Base-by-base conservation (phyloP, 2,329 filamentous ascomycete species). In the Trichoderma harzianum region DNA sequence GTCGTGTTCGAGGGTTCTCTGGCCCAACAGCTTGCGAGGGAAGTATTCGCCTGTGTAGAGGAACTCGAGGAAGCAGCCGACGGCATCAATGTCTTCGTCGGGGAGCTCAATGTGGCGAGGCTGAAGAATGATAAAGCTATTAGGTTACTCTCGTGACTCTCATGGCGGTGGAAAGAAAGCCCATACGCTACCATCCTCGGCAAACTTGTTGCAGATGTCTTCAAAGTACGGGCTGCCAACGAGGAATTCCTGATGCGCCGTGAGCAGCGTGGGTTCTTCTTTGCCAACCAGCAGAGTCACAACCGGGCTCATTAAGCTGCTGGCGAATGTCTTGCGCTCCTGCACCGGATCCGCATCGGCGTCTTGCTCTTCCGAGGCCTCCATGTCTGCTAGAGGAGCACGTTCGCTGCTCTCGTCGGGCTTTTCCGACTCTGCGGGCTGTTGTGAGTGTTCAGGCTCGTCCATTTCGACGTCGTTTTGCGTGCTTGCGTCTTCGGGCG, bases 191-290 rank as follows among this genome's bases (percentile, higher is more conserved):
- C 86, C 86, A 67, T 89, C 87, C 36, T 89, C 85, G 61, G 84
- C 84, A 77, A 94, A 92, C 64, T 86, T 81, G 12, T 86, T 84
- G 78, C 91, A 90, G 7, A 87, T 84, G 26, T 90, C 87, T 12
- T 85, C 84, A 78, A 98, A 93, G 80, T 87, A 94, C 0, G 94
- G 93, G 57, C 93, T 95, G 79, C 91, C 87, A 12, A 84, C 78
- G 43, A 98, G 86, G 30, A 98, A 86, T 3, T 86, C 90, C 82
- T 97, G 92, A 80, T 98, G 95, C 7, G 93, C 93, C 28, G 89
- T 91, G 72, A 98, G 86, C 36, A 90, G 85, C 11, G 89, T 90
- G 76, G 88, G 85, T 5, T 89, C 88, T 70, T 86, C 90, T 62
- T 82, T 81, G 14, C 92, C 91, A 24, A 94, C 85, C n/a, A 90